Base-by-base conservation (phyloP, 2,329 filamentous ascomycete species). In the Diplodia mutila region DNA sequence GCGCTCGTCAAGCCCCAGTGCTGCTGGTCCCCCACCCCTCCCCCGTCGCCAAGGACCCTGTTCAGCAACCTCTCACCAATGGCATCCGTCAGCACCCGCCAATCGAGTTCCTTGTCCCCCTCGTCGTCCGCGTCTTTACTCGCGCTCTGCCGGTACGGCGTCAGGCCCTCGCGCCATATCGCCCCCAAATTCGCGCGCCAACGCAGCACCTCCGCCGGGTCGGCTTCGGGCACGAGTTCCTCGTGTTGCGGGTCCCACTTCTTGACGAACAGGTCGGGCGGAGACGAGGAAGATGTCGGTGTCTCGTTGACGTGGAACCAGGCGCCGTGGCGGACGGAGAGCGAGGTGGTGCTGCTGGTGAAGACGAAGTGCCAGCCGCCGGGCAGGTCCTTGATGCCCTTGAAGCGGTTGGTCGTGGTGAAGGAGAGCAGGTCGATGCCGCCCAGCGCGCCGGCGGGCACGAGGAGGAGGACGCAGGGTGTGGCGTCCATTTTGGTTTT, bases 351-450 rank as follows among this genome's bases (percentile, higher is more conserved):
- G 23, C 85, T 83, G 27, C 86, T 85, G 0, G 84, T 86, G 73
- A 89, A 90, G 21, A 88, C 76, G 70, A 90, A 89, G 73, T 90
- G 88, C 73, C 85, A 82, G 52, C 87, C 87, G 2, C 79, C 72
- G 0, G 87, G 85, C 4, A 90, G 72, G 70, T 86, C 83, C 69
- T 85, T 87, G 71, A 90, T 84, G 32, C 88, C 88, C 67, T 83
- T 82, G 76, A 90, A 90, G 64, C 85, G 84, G 12, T 85, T 80
- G 12, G 87, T 86, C 4, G 86, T 86, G 18, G 86, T 89, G 76
- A 90, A 90, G 54, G 87, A 87, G 61, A 89, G 82, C 59, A 85
- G 71, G 74, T 86, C 78, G 73, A 87, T 84, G 69, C 84, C 87
- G 70, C 85, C 84, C 16, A 85, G 77, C 1, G 84, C 81, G 57